phyloP scores from a whole-genome alignment of 2,329 filamentous ascomycete species.

The Cercospora sp. region DNA sequence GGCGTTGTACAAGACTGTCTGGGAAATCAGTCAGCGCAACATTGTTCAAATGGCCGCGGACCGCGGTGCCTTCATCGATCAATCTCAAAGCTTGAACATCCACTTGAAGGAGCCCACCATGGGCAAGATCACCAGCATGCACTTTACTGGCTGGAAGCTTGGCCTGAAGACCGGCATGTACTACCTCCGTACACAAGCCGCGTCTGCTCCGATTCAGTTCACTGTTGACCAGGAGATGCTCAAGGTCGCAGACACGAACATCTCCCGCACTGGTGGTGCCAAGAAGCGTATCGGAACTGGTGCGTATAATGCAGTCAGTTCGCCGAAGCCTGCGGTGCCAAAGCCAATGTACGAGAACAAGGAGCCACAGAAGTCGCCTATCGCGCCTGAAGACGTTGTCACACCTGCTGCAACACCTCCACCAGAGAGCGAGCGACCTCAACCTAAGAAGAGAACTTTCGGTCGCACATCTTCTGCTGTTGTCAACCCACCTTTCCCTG shows the following conservation, averaged over 20 bases:
- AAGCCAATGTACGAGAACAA: conserved; percentile 67
- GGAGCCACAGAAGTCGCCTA: conserved; percentile 45
- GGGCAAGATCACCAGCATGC: conserved; percentile 99
- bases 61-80: conserved; percentile 97
- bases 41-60: conserved; percentile 98
- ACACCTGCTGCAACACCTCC: conserved; percentile 69
- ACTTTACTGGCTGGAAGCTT: conserved; percentile 98
- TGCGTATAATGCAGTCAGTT: conserved; percentile 40
- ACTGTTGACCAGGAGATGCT: conserved; percentile 97
- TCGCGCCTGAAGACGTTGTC: conserved; percentile 62
- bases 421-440: conserved; percentile 49
- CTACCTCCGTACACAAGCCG: conserved; percentile 97
- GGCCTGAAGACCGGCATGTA: conserved; percentile 99
- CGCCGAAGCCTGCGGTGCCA: conserved; percentile 63
- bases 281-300: conserved; percentile 68
- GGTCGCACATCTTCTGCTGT: conserved; percentile 48
- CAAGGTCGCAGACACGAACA: conserved; percentile 78
- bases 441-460: conserved; percentile 48
- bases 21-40: conserved; percentile 95
- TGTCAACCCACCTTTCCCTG: conserved; percentile 70
- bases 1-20: conserved; percentile 97
- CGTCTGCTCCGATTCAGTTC: conserved; percentile 96
- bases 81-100: conserved; percentile 98
- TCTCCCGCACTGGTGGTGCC: conserved; percentile 62
- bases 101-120: conserved; percentile 99